Base-by-base conservation (phyloP, 2,329 filamentous ascomycete species). In the Penicillium paneum region DNA sequence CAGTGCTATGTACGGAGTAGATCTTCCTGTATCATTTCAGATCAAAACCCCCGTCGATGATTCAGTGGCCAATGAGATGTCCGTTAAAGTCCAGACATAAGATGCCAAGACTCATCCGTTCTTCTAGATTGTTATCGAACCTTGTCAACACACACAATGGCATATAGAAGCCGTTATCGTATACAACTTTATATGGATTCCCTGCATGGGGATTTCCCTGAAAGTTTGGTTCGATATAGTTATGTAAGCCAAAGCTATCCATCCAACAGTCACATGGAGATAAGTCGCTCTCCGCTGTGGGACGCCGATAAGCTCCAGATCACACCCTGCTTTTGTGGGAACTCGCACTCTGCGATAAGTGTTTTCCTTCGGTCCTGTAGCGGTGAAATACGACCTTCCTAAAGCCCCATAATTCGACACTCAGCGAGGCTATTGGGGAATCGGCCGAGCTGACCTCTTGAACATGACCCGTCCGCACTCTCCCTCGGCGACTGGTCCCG, bases 401-500 rank as follows among this genome's bases (percentile, higher is more conserved):
- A 35, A 42, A n/a, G 3, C 13, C 15, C 19, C 21, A 32, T 10
- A 32, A 36, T 7, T 34, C 10, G 36, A 41, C 17, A 19, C 7
- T 12, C 4, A 8, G 35, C 41, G 28, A 41, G 29, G 36, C 32
- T 31, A 24, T 26, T n/a, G 38, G 34, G 10, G 19, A 44, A 44
- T 28, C 15, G 11, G 15, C 26, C 6, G 36, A 48, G 50, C 13
- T 19, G 15, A 41, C 11, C 29, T 35, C 57, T 34, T 28, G 26
- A 66, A 44, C 36, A 73, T 74, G 71, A 58, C 60, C 42, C 63
- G 62, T 39, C 50, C 64, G 40, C 64, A 62, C 39, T 67, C 67
- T 42, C 58, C 63, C 8, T 49, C 57, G 49, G 68, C 65, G 52
- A 39, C 46, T 17, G 59, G 56, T 34, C 59, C 64, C 26, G 52